Conservation (phyloP, 805 yeast genomes). For the Wickerhamiella kazuoi region DNA sequence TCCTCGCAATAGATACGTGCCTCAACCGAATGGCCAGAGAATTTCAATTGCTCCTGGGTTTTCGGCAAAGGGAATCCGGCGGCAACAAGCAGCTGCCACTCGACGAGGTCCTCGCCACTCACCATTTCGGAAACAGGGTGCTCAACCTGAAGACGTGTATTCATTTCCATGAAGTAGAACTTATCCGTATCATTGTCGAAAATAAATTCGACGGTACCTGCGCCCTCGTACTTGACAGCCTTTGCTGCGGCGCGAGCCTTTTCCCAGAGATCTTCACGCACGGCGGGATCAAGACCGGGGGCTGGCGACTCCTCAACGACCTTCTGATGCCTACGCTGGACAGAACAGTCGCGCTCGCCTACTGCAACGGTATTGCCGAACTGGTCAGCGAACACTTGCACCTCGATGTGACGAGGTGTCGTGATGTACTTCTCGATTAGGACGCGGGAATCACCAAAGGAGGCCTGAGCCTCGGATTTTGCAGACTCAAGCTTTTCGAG, state of each 20-base stretch:
- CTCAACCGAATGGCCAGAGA: slow-evolving; percentile 19
- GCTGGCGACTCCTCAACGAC: slow-evolving; percentile 41
- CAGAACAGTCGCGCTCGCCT: slow-evolving; percentile 41
- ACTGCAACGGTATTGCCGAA: slow-evolving; percentile 37
- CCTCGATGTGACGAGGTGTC: slow-evolving; percentile 38
- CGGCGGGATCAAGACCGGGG: slow-evolving; percentile 32
- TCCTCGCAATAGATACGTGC: slow-evolving; percentile 21
- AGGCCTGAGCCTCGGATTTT: slow-evolving; percentile 36
- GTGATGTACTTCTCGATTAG: slow-evolving; percentile 38
- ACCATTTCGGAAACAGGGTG: slow-evolving; percentile 43
- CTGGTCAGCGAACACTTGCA: slow-evolving; percentile 40
- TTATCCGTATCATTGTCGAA: slow-evolving; percentile 34
- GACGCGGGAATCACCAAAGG: slow-evolving; percentile 39
- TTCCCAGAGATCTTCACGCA: slow-evolving; percentile 29
- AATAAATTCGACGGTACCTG: slow-evolving; percentile 41
- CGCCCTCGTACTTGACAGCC: slow-evolving; percentile 35
- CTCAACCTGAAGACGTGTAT: slow-evolving; percentile 41
- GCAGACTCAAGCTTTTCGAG: slow-evolving; percentile 33
- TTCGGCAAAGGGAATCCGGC: slow-evolving; percentile 20
- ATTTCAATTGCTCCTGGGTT: slow-evolving; percentile 16
- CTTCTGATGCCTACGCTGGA: slow-evolving; percentile 40
- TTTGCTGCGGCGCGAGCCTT: slow-evolving; percentile 35
- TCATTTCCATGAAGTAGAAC: slow-evolving; percentile 40
- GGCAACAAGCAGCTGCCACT: slow-evolving; percentile 27
- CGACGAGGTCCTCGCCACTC: slow-evolving; percentile 37